Conservation (phyloP, 169 alveolate genomes). For the Toxoplasma gondii region DNA sequence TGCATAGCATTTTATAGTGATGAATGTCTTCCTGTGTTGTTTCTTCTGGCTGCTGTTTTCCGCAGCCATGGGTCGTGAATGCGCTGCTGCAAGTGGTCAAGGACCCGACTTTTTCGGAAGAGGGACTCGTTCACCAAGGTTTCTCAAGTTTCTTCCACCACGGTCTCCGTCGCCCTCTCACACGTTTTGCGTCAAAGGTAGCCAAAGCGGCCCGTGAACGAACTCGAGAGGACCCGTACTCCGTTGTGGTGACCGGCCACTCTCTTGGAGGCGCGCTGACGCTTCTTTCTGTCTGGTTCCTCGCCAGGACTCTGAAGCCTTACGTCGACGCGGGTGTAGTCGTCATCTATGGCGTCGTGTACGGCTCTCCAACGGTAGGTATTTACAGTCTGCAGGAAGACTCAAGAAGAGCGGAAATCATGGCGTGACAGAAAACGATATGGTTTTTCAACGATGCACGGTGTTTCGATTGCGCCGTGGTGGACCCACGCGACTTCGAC, state of each 20-base stretch:
- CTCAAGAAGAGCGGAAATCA: not conserved
- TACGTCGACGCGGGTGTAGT: constrained; percentile 15
- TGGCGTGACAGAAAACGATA: no score
- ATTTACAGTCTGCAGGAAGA: not conserved
- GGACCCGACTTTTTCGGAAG: constrained; percentile 41
- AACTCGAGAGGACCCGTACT: constrained; percentile 28
- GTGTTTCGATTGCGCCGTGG: no score
- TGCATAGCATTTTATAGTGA: no score
- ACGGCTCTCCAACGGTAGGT: constrained; percentile 59
- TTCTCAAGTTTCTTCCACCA: constrained; percentile 43
- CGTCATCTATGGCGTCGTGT: constrained; percentile 48
- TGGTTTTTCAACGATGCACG: no score
- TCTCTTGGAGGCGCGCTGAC: constrained; percentile 67
- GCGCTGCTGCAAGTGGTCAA: constrained; percentile 30
- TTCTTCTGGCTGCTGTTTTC: not conserved
- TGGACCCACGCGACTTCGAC: no score
- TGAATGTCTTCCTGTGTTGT: no score
- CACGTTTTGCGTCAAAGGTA: constrained; percentile 49
- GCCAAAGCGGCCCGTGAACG: not conserved
- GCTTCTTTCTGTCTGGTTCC: constrained; percentile 52
- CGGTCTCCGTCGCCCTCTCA: constrained; percentile 40
- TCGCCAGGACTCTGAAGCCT: constrained; percentile 34
- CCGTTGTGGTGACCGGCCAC: constrained; percentile 63
- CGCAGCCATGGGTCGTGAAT: constrained; percentile 63
- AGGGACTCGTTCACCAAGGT: constrained; percentile 52